These are phyloP conservation scores for Actinidia chinensis DNA, from an alignment of 179 eudicot species.

Conservation along the genomic window DNA sequence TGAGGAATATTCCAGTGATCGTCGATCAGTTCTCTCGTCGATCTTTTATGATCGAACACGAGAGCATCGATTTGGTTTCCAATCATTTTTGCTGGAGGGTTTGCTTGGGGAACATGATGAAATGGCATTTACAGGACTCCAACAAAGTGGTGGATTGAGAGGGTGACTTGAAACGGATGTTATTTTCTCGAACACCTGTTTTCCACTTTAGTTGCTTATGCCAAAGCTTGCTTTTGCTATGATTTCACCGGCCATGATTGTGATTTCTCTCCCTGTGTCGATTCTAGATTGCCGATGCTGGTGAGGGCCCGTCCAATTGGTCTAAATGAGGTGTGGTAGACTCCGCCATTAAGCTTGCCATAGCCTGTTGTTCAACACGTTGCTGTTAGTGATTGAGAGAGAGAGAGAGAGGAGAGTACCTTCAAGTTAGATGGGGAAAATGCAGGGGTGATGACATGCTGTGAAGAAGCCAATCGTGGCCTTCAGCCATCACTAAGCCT, in stretches of 20 bases:
- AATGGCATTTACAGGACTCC: conserved; percentile 87
- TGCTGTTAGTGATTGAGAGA: background rate
- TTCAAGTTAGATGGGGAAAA: conserved; percentile 72
- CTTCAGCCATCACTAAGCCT: conserved; percentile 81
- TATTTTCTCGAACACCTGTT: conserved; percentile 47
- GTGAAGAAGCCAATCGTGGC: conserved; percentile 76
- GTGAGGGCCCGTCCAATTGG: conserved; percentile 50
- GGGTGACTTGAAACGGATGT: conserved; percentile 56
- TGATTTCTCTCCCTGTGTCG: conserved; percentile 71
- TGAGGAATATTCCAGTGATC: no score
- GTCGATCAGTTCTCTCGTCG: conserved; percentile 43
- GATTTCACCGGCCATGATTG: conserved; percentile 66
- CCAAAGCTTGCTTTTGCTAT: conserved; percentile 85
- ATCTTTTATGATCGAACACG: conserved; percentile 45
- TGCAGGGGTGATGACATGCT: conserved; percentile 83
- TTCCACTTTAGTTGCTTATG: conserved; percentile 46
- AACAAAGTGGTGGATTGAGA: conserved; percentile 66
- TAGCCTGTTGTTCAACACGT: conserved; percentile 40
- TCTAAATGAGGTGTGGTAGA: conserved; percentile 57
- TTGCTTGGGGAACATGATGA: conserved; percentile 41
- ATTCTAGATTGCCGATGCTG: conserved; percentile 43
- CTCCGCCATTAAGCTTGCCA: conserved; percentile 75
- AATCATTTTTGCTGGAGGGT: conserved; percentile 54
- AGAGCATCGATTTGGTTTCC: conserved; percentile 73
- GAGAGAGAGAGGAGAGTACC: conserved; percentile 37